These are phyloP conservation scores for Ophiostoma novo-ulmi DNA, from an alignment of 2,329 filamentous ascomycete genomes.

Conservation along the genomic window DNA sequence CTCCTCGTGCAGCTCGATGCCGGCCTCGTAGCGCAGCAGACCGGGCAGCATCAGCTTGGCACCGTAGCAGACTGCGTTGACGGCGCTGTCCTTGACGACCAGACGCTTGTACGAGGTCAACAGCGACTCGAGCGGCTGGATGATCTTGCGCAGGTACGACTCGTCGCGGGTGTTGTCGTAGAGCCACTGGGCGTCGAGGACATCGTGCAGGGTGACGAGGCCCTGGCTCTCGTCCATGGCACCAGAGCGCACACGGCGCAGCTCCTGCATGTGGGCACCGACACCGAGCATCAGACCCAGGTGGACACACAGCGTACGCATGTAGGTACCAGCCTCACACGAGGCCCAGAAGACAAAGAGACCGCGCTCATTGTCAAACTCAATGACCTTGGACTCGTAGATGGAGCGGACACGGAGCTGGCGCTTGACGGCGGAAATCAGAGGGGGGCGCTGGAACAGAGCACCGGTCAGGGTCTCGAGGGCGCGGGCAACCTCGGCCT, in stretches of 20 bases:
- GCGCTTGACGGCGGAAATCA: constrained; percentile 98
- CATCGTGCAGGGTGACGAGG: constrained; percentile 90
- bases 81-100: constrained; percentile 93
- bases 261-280: constrained; percentile 90
- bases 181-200: constrained; percentile 92
- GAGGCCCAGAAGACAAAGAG: constrained; percentile 99
- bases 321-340: constrained; percentile 98
- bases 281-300: constrained; percentile 52
- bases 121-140: constrained; percentile 86
- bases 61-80: constrained; percentile 97
- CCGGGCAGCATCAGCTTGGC: constrained; percentile 99
- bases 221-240: constrained; percentile 89
- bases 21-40: constrained; percentile 66
- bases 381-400: constrained; percentile 91
- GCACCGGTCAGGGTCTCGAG: constrained; percentile 95
- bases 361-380: constrained; percentile 98
- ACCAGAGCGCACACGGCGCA: constrained; percentile 86
- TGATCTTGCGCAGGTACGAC: constrained; percentile 83
- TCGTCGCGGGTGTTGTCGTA: constrained; percentile 96
- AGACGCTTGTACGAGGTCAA: constrained; percentile 92
- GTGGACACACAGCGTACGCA: constrained; percentile 96
- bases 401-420: constrained; percentile 91
- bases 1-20: constrained; percentile 78
- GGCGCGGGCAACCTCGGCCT: constrained; percentile 86
- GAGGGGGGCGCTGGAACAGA: constrained; percentile 90